phyloP scores from a whole-genome alignment of 2,329 filamentous ascomycete species.

The Teratosphaeria pseudoeucalypti region DNA sequence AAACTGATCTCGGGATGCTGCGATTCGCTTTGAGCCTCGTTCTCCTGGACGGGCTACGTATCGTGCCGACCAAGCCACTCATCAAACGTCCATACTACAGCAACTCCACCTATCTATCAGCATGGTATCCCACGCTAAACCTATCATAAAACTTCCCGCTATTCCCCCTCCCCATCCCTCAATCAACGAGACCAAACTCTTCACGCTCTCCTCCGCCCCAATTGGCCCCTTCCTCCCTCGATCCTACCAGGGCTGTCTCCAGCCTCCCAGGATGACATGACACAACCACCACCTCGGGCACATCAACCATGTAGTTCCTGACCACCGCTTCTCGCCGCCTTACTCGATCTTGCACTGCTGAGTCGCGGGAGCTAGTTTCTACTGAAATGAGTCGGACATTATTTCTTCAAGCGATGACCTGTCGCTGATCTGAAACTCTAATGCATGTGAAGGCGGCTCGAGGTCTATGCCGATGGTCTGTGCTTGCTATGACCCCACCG shows the following conservation, averaged over 20 bases:
- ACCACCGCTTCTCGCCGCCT: slow-evolving; percentile 38
- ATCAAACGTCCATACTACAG: background rate
- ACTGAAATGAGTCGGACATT: too few species aligned
- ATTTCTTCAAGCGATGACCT: too few species aligned
- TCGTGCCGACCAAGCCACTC: background rate
- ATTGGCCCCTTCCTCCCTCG: slow-evolving; percentile 38
- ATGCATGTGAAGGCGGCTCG: too few species aligned
- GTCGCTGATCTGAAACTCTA: too few species aligned
- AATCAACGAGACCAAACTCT: slow-evolving; percentile 29
- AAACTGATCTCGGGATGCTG: background rate
- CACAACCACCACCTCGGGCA: slow-evolving; percentile 32
- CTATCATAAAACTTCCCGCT: slow-evolving; percentile 35
- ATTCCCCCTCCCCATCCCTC: slow-evolving; percentile 19
- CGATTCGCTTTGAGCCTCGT: too few species aligned
- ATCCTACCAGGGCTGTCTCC: slow-evolving; percentile 34
- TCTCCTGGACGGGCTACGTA: background rate
- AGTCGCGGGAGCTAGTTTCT: too few species aligned
- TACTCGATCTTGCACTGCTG: slow-evolving; percentile 23
- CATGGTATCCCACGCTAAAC: slow-evolving; percentile 34
- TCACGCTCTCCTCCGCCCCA: slow-evolving; percentile 31
- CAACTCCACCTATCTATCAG: slow-evolving; percentile 17
- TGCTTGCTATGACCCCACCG: background rate
- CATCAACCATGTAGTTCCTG: slow-evolving; percentile 34
- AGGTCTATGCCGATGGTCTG: too few species aligned
- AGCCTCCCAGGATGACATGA: slow-evolving; percentile 38